Evolutionary conservation across 1,139 yeast species (phyloP), one percentile per base, ranked within the genome.

Genomic region (Geotrichum reessii): DNA sequence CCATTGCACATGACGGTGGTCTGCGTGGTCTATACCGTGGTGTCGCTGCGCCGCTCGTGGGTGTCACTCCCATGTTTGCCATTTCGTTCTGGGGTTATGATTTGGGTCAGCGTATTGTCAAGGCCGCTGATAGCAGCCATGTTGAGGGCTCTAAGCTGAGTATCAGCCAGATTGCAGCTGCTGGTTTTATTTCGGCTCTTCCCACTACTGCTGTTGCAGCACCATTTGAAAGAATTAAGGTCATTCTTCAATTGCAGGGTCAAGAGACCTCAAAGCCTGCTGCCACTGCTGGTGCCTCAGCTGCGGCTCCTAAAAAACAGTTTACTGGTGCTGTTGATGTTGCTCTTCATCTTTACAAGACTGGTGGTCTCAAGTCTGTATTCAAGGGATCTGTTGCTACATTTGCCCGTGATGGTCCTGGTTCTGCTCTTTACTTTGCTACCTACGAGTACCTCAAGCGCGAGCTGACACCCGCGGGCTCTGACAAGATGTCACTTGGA

Each of bases 61-160:
- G 99, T 37, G 98, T 93, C 31, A 93, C 98, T 0, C 99, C 99
- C 47, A 93, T 93, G 90, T 93, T 93, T 77, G 98, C 98, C 11
- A 95, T 93, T 40, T 88, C 96, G 1, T 93, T 93, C 78, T 92
- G 98, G 98, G 98, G 98, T 70, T 93, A 93, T 74, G 98, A 91
- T 69, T 78, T 90, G 58, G 98, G 98, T 63, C 91, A 91, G 75
- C 82, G 83, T 63, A 62, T 92, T 11, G 95, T 92, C 3, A 64
- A 70, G 27, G 55, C 55, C n/a, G 6, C 49, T 25, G 55, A 52
- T 28, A 42, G 31, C 8, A 27, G 42, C 28, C 44, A 52, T n/a
- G 69, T 72, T 17, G 74, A 75, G 19, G 73, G 74, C 47, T 73
- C 77, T 22, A 66, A 64, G 51, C 81, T 90, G 66, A 72, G 86